These are phyloP conservation scores for Coemansia sp. DNA, from an alignment of 192 early-diverging fungal species.

Conservation along the genomic window DNA sequence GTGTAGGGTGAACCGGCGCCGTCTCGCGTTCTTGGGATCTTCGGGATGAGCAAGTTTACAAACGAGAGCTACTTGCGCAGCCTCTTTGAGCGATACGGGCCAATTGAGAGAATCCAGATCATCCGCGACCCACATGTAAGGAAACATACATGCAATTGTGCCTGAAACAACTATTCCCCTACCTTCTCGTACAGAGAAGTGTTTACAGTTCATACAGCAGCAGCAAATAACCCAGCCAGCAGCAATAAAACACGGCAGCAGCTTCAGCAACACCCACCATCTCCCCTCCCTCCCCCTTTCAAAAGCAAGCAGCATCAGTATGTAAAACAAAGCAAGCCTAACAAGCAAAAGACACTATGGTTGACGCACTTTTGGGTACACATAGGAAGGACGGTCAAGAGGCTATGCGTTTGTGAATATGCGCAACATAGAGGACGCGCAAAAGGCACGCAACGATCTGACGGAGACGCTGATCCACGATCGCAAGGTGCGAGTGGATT, in stretches of 20 bases:
- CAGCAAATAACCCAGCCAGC: neutral
- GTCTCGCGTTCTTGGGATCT: constrained; percentile 45
- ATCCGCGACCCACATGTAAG: constrained; percentile 54
- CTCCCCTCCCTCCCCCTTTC: too few species aligned
- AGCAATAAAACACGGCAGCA: constrained; percentile 1
- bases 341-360: too few species aligned
- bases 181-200: too few species aligned
- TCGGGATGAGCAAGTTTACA: constrained; percentile 56
- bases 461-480: constrained; percentile 34
- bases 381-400: constrained; percentile 43
- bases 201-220: too few species aligned
- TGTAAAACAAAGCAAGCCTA: too few species aligned
- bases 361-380: neutral
- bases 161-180: too few species aligned
- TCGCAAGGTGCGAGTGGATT: constrained; percentile 47
- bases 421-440: constrained; percentile 30
- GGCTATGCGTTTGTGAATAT: constrained; percentile 50
- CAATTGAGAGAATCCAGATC: constrained; percentile 35
- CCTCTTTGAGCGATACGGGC: constrained; percentile 40
- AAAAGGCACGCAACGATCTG: constrained; percentile 27
- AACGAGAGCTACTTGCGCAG: constrained; percentile 36
- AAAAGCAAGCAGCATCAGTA: too few species aligned
- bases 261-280: constrained; percentile 8
- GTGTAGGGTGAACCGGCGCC: constrained; percentile 33
- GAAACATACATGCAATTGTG: neutral